phyloP scores from a whole-genome alignment of 2,329 filamentous ascomycete genomes.

The Teratosphaeria nubilosa region DNA sequence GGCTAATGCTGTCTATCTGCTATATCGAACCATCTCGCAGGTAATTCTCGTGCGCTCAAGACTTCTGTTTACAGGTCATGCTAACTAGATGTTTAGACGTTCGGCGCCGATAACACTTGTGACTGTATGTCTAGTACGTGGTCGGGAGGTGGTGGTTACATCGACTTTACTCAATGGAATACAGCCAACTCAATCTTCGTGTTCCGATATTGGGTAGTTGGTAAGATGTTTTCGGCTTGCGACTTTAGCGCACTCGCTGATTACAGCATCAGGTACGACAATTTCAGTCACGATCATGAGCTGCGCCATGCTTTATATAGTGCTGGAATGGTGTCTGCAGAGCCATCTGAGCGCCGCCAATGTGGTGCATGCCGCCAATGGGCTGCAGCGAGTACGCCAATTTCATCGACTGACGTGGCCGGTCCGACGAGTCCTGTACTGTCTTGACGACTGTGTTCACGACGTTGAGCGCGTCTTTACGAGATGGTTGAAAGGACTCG shows the following conservation, averaged over 20 bases:
- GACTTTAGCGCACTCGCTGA: background rate
- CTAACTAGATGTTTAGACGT: constrained; percentile 15
- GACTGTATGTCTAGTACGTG: constrained; percentile 31
- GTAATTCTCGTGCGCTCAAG: background rate
- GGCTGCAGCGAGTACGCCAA: constrained; percentile 7
- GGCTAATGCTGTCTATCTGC: constrained; percentile 29
- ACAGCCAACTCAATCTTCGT: constrained; percentile 24
- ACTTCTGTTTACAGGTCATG: background rate
- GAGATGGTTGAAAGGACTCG: background rate
- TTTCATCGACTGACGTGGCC: constrained; percentile 5
- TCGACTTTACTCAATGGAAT: constrained; percentile 28
- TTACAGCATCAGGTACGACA: constrained; percentile 17
- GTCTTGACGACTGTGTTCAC: constrained; percentile 1
- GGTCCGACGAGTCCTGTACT: background rate
- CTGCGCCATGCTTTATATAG: constrained; percentile 27
- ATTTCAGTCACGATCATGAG: constrained; percentile 24
- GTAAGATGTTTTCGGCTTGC: background rate
- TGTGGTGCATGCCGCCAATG: constrained; percentile 4
- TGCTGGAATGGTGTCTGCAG: constrained; percentile 31
- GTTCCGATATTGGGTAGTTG: constrained; percentile 20
- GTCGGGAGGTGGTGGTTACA: constrained; percentile 28
- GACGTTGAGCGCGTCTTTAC: background rate
- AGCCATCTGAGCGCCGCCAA: constrained; percentile 25
- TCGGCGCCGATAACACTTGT: constrained; percentile 34
- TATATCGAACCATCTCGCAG: constrained; percentile 31